Evolutionary conservation across 371 early-diverging fungal genomes (phyloP).

Genomic region (Mortierella sp.): DNA sequence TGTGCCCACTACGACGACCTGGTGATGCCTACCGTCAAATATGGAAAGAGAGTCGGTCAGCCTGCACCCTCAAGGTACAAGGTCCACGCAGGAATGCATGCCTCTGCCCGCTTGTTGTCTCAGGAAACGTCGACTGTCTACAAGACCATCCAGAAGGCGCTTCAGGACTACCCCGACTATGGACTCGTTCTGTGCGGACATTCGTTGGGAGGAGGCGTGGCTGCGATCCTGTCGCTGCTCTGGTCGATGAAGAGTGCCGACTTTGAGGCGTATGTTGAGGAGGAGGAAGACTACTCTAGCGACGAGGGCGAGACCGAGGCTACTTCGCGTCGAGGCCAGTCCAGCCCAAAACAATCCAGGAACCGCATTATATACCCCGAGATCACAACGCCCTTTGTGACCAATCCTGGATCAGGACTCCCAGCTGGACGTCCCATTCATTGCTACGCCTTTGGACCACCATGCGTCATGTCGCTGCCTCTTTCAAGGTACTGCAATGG

Average conservation of each 20-base stretch:
- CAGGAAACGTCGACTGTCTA: slow-evolving; percentile 75
- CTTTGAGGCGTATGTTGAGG: slow-evolving; percentile 56
- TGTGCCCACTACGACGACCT: slow-evolving; percentile 85
- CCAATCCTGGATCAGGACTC: slow-evolving; percentile 72
- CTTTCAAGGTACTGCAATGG: slow-evolving; percentile 78
- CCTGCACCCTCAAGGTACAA: slow-evolving; percentile 59
- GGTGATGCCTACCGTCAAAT: slow-evolving; percentile 57
- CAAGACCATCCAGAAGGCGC: slow-evolving; percentile 73
- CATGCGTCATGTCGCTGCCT: slow-evolving; percentile 77
- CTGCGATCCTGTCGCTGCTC: slow-evolving; percentile 74
- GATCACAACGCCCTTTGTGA: slow-evolving; percentile 72
- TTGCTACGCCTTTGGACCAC: slow-evolving; percentile 83
- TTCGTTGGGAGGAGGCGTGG: slow-evolving; percentile 87
- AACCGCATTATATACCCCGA: slow-evolving; percentile 39
- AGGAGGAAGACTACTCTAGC: slow-evolving; percentile 29
- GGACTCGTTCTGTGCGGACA: slow-evolving; percentile 87
- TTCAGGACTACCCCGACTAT: slow-evolving; percentile 75
- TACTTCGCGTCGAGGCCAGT: slow-evolving; percentile 4
- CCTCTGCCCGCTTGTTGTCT: slow-evolving; percentile 79
- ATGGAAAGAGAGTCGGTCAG: slow-evolving; percentile 22
- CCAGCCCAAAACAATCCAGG: slow-evolving; percentile 13
- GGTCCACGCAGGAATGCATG: slow-evolving; percentile 86
- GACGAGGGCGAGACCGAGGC: slow-evolving; percentile 36
- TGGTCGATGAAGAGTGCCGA: slow-evolving; percentile 73
- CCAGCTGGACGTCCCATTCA: slow-evolving; percentile 82